Conservation (phyloP, 768 basidiomycete species). For the Rhodosporidiobolus odoratus region DNA sequence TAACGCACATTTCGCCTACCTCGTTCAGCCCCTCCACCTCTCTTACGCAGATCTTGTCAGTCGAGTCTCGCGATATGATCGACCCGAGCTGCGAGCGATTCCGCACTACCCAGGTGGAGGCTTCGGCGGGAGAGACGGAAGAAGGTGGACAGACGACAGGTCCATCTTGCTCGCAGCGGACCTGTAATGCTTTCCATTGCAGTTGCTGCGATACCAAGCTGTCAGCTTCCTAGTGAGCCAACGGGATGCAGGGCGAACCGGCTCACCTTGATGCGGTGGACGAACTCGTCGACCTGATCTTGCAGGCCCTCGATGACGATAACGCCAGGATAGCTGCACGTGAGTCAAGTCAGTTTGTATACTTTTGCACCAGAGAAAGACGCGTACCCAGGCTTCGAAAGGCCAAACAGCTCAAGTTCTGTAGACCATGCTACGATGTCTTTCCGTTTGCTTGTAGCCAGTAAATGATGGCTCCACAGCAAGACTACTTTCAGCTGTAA, state of each 20-base stretch:
- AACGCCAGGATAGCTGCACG: conserved; percentile 36
- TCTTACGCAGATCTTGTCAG: conserved; percentile 17
- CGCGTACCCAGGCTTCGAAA: conserved; percentile 32
- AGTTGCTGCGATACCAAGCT: conserved; percentile 6
- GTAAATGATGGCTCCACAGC: conserved; percentile 37
- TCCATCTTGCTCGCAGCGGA: conserved; percentile 34
- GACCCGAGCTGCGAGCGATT: conserved; percentile 3
- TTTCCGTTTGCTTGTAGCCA: conserved; percentile 40
- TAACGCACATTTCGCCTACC: conserved; percentile 33
- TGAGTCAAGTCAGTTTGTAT: not conserved
- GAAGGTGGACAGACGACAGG: not conserved
- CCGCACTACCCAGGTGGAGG: conserved; percentile 14
- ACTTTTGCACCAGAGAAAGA: too few relatives aligned
- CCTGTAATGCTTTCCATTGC: conserved; percentile 40
- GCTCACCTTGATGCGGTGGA: conserved; percentile 31
- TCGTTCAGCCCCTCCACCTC: conserved; percentile 38
- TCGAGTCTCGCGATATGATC: not conserved
- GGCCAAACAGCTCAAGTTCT: conserved; percentile 29
- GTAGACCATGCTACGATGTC: conserved; percentile 34
- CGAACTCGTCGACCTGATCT: conserved; percentile 33
- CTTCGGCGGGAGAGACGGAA: not conserved
- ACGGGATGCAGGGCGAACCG: not conserved
- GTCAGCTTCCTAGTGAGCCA: not conserved
- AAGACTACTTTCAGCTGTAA: conserved; percentile 20
- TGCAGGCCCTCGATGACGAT: conserved; percentile 31